Evolutionary conservation across 164 flowering plant genomes (phyloP), one percentile per base, ranked within the genome.

Genomic region (Tetracentron sinense): DNA sequence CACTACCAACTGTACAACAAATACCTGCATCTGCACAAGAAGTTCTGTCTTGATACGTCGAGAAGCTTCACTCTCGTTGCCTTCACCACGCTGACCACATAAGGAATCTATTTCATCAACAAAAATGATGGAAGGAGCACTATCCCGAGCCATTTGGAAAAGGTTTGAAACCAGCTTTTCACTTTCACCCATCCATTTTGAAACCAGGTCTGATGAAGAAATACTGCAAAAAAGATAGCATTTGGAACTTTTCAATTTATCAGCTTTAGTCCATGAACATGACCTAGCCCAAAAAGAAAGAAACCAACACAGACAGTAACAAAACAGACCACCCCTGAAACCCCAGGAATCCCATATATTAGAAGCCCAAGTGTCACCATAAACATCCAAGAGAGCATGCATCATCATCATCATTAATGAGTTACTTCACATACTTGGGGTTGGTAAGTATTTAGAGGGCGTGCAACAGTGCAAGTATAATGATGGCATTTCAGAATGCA

Each of bases 101-200:
- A 95, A 78, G 29, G 97, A 95, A 83, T 95, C 99, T 65, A 94
- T 94, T 74, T 94, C 99, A 82, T 94, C 97, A 64, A 94, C 31
- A 60, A 94, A 91, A 60, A 91, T 94, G 60, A 94, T 94, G 53
- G 99, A 88, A 50, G 99, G 99, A 56, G 92, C 85, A 79, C 96
- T 91, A 66, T 91, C 96, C 63, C 99, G 96, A 47, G 99, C 97
- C 99, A 94, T 91, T 70, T 91, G 86, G 66, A 94, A 94, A 64
- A 94, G 96, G 69, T 86, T 91, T 27, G 99, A 86, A 63, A 94
- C 97, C 65, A 94, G 78, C 81, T 91, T 94, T 79, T 94, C 99
- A 83, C 97, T 94, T 81, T 94, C 97, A 58, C 97, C 99, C 99
- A 94, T 89, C 99, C 99, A 94, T 81, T 94, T 94, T 49, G 99